Evolutionary conservation across 345 rosid genomes (phyloP).

Genomic region (Iberis pinnata): DNA sequence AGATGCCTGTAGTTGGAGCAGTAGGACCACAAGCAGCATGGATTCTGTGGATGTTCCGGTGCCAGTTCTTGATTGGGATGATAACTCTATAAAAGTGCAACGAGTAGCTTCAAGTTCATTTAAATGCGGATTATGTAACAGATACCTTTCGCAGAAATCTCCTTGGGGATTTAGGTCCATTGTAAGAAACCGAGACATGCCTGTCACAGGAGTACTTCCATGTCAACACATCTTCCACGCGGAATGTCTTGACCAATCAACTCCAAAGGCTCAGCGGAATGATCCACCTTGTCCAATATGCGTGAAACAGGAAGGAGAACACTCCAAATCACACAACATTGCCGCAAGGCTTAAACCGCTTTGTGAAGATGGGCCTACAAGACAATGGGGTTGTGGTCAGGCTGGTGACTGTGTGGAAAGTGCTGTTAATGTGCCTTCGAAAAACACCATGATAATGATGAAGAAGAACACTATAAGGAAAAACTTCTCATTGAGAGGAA

Average conservation of each 20-base stretch:
- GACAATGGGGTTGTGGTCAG: slow-evolving; percentile 59
- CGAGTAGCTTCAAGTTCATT: slow-evolving; percentile 53
- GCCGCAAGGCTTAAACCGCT: slow-evolving; percentile 40
- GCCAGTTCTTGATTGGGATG: slow-evolving; percentile 63
- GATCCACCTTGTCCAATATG: slow-evolving; percentile 86
- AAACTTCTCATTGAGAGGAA: slow-evolving; percentile 44
- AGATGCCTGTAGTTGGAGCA: slow-evolving; percentile 47
- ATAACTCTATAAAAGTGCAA: slow-evolving; percentile 48
- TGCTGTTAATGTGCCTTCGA: slow-evolving; percentile 43
- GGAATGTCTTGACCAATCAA: slow-evolving; percentile 83
- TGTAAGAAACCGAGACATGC: slow-evolving; percentile 71
- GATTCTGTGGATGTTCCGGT: slow-evolving; percentile 49
- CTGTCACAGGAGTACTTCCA: slow-evolving; percentile 66
- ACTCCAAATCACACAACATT: slow-evolving; percentile 32
- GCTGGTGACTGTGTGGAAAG: slow-evolving; percentile 57
- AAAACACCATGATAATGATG: slow-evolving; percentile 41
- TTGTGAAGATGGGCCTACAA: slow-evolving; percentile 42
- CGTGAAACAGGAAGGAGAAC: slow-evolving; percentile 43
- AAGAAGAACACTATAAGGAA: slow-evolving; percentile 45
- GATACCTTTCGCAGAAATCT: slow-evolving; percentile 57
- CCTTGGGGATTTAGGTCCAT: slow-evolving; percentile 83
- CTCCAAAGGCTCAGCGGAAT: slow-evolving; percentile 56
- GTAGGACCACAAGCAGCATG: slow-evolving; percentile 38
- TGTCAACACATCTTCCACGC: slow-evolving; percentile 91
- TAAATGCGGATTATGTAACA: slow-evolving; percentile 68